Base-by-base conservation (phyloP, 768 basidiomycete genomes). In the Rhodocollybia butyracea region DNA sequence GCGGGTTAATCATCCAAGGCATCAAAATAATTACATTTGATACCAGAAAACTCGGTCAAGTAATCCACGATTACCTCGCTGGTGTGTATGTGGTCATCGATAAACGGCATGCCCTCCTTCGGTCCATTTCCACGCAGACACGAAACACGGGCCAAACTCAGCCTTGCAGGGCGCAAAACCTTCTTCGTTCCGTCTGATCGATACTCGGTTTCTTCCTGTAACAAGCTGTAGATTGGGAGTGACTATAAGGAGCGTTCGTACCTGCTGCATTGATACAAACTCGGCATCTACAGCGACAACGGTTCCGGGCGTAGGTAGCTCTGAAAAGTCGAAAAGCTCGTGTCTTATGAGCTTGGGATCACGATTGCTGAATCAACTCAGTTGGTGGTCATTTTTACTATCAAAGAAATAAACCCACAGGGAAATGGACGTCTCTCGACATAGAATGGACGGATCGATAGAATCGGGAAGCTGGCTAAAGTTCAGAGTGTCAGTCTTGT, bases 11-110 rank as follows among this genome's bases (percentile, higher is more conserved):
- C 51, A 59, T 57, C 22, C 61, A 40, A 17, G 21, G 47, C 7
- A 5, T 27, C 17, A 21, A 39, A 24, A 41, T 0, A 62, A 89
- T 54, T 64, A 95, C 96, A 90, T 75, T 86, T 85, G 47, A 98
- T 96, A 1, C 97, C 97, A 10, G 96, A 98, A 65, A 86, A 98
- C 68, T 98, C 95, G 0, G 97, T 99, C 61, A 99, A 70, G 67
- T 98, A 98, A 71, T 99, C 94, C 26, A 97, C 93, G 46, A 99
- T 93, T 5, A 83, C 80, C 64, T 98, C 96, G 61, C 92, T 96
- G 2, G 94, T 97, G 63, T 97, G 92, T 34, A 98, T 98, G 63
- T 99, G 91, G 63, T 99, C 97, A 62, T 98, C 97, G 61, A 99
- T 97, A 71, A 98, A 97, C 2, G 97, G 96, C 12, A 88, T 66